Evolutionary conservation across 768 basidiomycete species (phyloP), one percentile per base, ranked within the genome.

Genomic region (Phylloporus arenicola): DNA sequence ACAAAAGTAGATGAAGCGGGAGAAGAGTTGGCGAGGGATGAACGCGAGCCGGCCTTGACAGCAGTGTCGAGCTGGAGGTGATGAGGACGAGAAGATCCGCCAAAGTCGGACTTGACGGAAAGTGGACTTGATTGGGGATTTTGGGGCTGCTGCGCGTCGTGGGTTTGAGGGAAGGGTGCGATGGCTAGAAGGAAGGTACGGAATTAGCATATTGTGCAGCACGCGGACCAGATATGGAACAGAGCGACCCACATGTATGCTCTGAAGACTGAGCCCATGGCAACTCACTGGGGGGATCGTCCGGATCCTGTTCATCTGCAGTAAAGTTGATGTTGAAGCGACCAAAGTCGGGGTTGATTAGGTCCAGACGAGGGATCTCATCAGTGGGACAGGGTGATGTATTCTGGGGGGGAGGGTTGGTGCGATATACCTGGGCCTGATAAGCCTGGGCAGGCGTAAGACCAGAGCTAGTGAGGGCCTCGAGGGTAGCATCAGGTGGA

Each of bases 361-460:
- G 58, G 47, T 67, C 68, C 8, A 77, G 63, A 48, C 63, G 64
- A n/a, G 75, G 75, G 31, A 72, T 56, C 19, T 67, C 62, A 35
- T 57, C 56, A 45, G 57, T 46, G 40, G 63, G 47, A 50, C 48
- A 54, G 53, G 63, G 50, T 11, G 64, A 52, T 13, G 46, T 41
- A 51, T 72, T 68, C 53, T 48, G 69, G 50, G 58, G 48, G 57
- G 68, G 59, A 37, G 75, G 70, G 50, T 65, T 73, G 59, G 74
- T 79, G 51, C 68, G 69, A 59, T 82, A 82, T 41, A 88, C 76
- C 64, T 90, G 86, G 8, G 83, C 81, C 61, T 88, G 89, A 70
- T 89, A 90, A 31, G 85, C 83, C 64, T 91, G 88, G 10, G 86
- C 84, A 39, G 86, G 81, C 4, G 86, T 86, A 45, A 88, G 76